Base-by-base conservation (phyloP, 257 asterid genomes). In the Primulina huaijiensis region DNA sequence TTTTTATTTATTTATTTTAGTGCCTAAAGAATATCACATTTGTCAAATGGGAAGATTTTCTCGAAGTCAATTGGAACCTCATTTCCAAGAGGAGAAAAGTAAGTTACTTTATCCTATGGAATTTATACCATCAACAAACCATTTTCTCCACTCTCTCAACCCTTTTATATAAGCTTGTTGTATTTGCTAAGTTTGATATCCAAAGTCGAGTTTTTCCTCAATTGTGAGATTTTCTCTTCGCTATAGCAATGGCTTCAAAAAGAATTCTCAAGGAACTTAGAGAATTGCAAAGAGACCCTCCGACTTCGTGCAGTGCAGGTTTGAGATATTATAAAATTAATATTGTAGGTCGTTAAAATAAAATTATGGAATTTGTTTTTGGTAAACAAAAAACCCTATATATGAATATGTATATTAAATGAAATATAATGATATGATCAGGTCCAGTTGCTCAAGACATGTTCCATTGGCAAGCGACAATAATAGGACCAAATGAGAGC, bases 221-320 rank as follows among this genome's bases (percentile, higher is more conserved):
- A 11, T 57, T 65, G 61, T 64, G 30, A 52, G 56, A 64, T 60
- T 65, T 17, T 23, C 60, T 64, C 17, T 7, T 9, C 23, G 10
- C 16, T 8, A 29, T 31, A 62, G n/a, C 31, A 68, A 90, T 90
- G 97, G 95, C 97, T 2, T 88, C 96, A 2, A 85, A 95, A 74
- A 87, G 96, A 77, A 91, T 91, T 29, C 84, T 85, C 67, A 91
- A 88, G 84, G 97, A 91, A 82, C 88, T 91, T 17, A 85, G 84
- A 72, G 97, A 91, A 68, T 74, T 91, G 87, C 97, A 91, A 65
- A 82, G 89, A 83, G 97, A 91, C 72, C 96, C 97, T 79, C 97
- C 97, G 0, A 91, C 95, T 70, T 91, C 96, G 65, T 91, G 96
- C 80, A 85, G 96, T 76, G 97, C 97, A 83, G 97, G 95, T 90